phyloP scores from a whole-genome alignment of 169 alveolate species.

The Fabrea salina region DNA sequence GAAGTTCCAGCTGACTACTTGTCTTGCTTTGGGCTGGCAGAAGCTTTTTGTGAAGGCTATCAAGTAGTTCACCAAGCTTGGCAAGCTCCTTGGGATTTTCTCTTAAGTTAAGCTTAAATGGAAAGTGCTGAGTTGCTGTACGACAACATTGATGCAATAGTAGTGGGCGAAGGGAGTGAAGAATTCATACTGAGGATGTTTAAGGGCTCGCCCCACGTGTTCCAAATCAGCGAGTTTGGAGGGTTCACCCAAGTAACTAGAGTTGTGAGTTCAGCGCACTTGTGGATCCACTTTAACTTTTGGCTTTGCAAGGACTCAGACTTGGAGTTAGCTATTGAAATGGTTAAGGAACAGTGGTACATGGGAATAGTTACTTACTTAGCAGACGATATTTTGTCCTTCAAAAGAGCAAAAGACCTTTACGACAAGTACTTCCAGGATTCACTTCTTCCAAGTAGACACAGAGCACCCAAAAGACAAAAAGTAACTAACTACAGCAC shows the following conservation, averaged over 20 bases:
- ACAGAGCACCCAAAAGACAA: background rate
- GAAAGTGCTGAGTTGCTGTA: no score
- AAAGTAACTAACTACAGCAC: background rate
- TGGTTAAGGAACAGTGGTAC: background rate
- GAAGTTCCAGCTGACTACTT: no score
- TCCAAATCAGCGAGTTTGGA: background rate
- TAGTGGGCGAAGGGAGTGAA: conserved; percentile 27
- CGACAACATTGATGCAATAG: conserved; percentile 23
- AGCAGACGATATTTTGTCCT: background rate
- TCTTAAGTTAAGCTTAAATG: no score
- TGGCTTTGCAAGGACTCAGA: background rate
- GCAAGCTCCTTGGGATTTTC: no score
- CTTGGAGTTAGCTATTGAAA: background rate
- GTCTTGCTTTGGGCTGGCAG: no score
- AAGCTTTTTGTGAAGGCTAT: no score
- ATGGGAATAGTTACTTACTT: conserved; percentile 21
- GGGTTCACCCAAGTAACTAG: background rate
- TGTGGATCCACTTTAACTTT: conserved; percentile 19
- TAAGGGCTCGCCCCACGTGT: background rate
- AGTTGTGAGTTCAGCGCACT: background rate
- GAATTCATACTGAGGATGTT: conserved; percentile 21
- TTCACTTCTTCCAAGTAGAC: background rate
- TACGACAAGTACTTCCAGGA: conserved; percentile 24
- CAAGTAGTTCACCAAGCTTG: no score
- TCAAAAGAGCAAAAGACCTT: background rate